These are phyloP conservation scores for Fusarium robinianum DNA, from an alignment of 2,329 filamentous ascomycete genomes.

Conservation along the genomic window DNA sequence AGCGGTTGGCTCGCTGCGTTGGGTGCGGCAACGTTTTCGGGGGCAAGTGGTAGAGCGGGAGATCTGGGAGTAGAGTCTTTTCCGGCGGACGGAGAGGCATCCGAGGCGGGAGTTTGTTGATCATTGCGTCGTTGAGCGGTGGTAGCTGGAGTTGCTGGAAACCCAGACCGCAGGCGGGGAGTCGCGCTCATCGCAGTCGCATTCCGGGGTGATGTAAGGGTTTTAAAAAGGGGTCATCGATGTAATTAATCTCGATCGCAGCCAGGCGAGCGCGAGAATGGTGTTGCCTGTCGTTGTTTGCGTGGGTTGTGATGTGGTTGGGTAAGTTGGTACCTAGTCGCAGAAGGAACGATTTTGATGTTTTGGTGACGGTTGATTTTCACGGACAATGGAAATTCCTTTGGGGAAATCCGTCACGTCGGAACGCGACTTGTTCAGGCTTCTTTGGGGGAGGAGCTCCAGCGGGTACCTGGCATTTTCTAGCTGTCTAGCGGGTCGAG, in stretches of 20 bases:
- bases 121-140: conserved; percentile 43
- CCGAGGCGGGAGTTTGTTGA: conserved; percentile 41
- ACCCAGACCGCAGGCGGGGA: conserved; percentile 81
- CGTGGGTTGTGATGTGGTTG: conserved; percentile 6
- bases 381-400: conserved; percentile 37
- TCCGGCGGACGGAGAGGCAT: conserved; percentile 38
- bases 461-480: conserved; percentile 25
- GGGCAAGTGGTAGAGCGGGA: conserved; percentile 52
- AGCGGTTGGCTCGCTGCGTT: conserved; percentile 58
- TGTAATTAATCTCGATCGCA: conserved; percentile 11
- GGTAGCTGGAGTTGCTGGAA: conserved; percentile 72
- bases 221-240: conserved; percentile 28
- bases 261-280: conserved; percentile 9
- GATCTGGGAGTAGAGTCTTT: conserved; percentile 39
- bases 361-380: conserved; percentile 31
- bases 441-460: conserved; percentile 16
- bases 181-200: conserved; percentile 86
- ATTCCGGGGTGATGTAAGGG: conserved; percentile 51
- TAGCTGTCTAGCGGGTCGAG: conserved; percentile 4
- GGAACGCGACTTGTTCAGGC: conserved; percentile 43
- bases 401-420: conserved; percentile 44
- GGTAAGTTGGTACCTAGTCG: conserved; percentile 3
- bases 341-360: too few relatives aligned
- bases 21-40: conserved; percentile 45
- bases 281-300: conserved; percentile 21